Percentiles rank a stretch among this genome's conserved stretches.
Conservation (phyloP, 2,329 filamentous ascomycete genomes). For the Ascosphaera pollenicola region DNA sequence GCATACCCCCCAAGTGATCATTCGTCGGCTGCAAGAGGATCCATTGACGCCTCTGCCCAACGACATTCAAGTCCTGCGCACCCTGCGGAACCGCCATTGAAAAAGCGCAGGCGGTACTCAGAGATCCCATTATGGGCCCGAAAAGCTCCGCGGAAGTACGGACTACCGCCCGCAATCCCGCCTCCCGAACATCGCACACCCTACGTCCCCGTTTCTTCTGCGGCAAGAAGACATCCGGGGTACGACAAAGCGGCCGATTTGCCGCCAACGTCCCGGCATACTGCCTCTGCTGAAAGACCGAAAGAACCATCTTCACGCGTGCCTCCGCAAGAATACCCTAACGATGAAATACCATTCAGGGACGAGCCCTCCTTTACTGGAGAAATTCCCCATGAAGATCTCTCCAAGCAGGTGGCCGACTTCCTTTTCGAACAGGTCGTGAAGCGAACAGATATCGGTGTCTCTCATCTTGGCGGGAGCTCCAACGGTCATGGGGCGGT, state of each 20-base stretch:
- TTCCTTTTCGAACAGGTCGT: slow-evolving; percentile 57
- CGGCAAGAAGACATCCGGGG: slow-evolving; percentile 10
- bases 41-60: slow-evolving; percentile 1
- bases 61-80: neutral
- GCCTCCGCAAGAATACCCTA: too few species aligned
- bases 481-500: slow-evolving; percentile 43
- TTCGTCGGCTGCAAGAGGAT: slow-evolving; percentile 1
- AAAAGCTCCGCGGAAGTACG: slow-evolving; percentile 20
- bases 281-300: slow-evolving; percentile 13
- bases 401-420: slow-evolving; percentile 57
- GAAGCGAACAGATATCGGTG: slow-evolving; percentile 36
- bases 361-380: slow-evolving; percentile 39
- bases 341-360: too few species aligned
- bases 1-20: slow-evolving; percentile 1
- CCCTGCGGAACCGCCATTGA: slow-evolving; percentile 17
- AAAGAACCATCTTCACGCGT: slow-evolving; percentile 13
- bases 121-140: slow-evolving; percentile 31
- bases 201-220: slow-evolving; percentile 8
- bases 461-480: slow-evolving; percentile 31
- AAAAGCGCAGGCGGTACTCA: slow-evolving; percentile 28
- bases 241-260: slow-evolving; percentile 10
- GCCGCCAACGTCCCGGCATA: slow-evolving; percentile 6
- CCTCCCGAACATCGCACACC: neutral
- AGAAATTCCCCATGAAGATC: slow-evolving; percentile 47
- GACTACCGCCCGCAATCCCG: slow-evolving; percentile 19